Conservation (phyloP, 495 filamentous ascomycete genomes). For the Lepraria neglecta region DNA sequence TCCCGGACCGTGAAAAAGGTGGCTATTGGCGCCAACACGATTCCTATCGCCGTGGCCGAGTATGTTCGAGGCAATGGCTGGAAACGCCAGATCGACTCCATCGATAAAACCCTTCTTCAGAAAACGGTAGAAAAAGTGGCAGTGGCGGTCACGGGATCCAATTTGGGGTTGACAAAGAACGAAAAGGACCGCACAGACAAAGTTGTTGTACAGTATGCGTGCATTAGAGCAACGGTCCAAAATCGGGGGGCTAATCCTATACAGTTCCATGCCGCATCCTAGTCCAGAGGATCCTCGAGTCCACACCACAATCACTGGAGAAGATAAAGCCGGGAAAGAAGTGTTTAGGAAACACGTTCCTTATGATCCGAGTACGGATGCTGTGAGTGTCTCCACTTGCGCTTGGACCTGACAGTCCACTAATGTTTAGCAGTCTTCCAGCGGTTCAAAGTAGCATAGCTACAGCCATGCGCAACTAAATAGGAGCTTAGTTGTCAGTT, state of each 20-base stretch:
- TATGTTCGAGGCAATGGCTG: not conserved
- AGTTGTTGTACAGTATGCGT: not conserved
- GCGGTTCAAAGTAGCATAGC: too few relatives aligned
- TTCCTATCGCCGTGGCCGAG: not conserved
- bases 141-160: not conserved
- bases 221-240: slow-evolving; percentile 2
- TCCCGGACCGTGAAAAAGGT: not conserved
- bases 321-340: too few relatives aligned
- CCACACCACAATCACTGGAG: too few relatives aligned
- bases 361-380: too few relatives aligned
- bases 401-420: too few relatives aligned
- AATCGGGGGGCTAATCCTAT: not conserved
- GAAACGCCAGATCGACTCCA: not conserved
- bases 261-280: too few relatives aligned
- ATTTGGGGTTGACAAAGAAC: not conserved
- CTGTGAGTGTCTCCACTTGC: too few relatives aligned
- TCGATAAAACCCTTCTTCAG: not conserved
- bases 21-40: not conserved
- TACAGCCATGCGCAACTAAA: too few relatives aligned
- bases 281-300: too few relatives aligned
- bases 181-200: not conserved
- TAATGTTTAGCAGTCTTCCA: too few relatives aligned
- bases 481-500: too few relatives aligned
- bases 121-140: not conserved
- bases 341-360: too few relatives aligned